phyloP scores from a whole-genome alignment of 2,329 filamentous ascomycete species.

The Apiospora marii region DNA sequence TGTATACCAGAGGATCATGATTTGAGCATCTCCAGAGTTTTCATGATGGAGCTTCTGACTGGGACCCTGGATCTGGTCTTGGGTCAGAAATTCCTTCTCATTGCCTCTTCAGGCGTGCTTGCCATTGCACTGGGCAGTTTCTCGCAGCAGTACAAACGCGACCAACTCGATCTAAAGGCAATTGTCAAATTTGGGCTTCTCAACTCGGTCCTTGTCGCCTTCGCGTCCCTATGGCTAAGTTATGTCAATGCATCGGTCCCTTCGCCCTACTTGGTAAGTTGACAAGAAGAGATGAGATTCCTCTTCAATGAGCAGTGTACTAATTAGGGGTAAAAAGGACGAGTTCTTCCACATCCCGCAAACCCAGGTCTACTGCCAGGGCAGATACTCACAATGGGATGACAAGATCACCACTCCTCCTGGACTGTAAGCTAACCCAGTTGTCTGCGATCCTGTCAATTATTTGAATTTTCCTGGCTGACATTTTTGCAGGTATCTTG shows the following conservation, averaged over 20 bases:
- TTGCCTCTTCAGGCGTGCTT: not conserved
- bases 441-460: too few relatives aligned
- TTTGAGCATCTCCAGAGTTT: not conserved
- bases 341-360: slow-evolving; percentile 92
- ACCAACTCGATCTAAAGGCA: not conserved
- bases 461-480: too few relatives aligned
- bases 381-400: slow-evolving; percentile 83
- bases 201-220: not conserved
- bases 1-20: not conserved
- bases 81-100: slow-evolving; percentile 14
- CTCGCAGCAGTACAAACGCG: not conserved
- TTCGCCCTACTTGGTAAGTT: slow-evolving; percentile 61
- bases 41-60: not conserved
- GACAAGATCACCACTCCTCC: slow-evolving; percentile 97
- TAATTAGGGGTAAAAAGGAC: slow-evolving; percentile 62
- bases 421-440: slow-evolving; percentile 79
- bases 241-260: slow-evolving; percentile 51
- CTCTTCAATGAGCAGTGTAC: not conserved
- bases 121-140: slow-evolving; percentile 1
- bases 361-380: slow-evolving; percentile 84
- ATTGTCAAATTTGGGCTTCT: not conserved
- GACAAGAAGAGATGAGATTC: not conserved
- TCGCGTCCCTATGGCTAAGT: slow-evolving; percentile 48
- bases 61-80: slow-evolving; percentile 6
- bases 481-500: slow-evolving; percentile 38